These are phyloP conservation scores for Scutellaria galericulata DNA, from an alignment of 257 asterid genomes.

Conservation along the genomic window DNA sequence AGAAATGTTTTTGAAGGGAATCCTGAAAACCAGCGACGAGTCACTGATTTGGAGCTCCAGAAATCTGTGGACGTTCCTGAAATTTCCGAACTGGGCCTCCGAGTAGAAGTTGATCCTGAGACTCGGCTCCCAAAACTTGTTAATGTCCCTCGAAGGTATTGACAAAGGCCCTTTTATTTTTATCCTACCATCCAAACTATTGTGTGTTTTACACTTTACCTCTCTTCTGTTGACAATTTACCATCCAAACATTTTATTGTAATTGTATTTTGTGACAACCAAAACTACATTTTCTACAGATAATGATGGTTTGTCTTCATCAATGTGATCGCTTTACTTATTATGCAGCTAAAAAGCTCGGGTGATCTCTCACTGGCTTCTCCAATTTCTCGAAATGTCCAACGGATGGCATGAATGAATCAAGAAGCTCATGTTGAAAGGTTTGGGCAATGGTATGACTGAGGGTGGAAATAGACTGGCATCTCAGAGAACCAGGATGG, in stretches of 20 bases:
- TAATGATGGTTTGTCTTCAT: background rate
- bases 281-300: background rate
- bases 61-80: conserved; percentile 74
- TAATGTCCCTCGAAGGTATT: conserved; percentile 44
- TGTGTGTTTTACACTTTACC: background rate
- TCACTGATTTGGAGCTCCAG: conserved; percentile 70
- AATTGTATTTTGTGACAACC: background rate
- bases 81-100: conserved; percentile 63
- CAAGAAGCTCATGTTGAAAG: background rate
- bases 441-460: background rate
- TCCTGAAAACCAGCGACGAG: conserved; percentile 59
- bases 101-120: conserved; percentile 74
- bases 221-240: background rate
- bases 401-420: background rate
- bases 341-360: background rate
- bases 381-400: background rate
- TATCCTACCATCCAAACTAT: background rate
- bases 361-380: background rate
- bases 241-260: background rate
- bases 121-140: conserved; percentile 83
- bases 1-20: conserved; percentile 81
- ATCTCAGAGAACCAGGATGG: no score
- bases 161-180: background rate
- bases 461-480: background rate
- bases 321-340: background rate